A percentile compares a stretch with the other conserved stretches of the same genome.
These are phyloP conservation scores for Trypanosoma vivax DNA, from an alignment of 208 protist species.

Conservation along the genomic window DNA sequence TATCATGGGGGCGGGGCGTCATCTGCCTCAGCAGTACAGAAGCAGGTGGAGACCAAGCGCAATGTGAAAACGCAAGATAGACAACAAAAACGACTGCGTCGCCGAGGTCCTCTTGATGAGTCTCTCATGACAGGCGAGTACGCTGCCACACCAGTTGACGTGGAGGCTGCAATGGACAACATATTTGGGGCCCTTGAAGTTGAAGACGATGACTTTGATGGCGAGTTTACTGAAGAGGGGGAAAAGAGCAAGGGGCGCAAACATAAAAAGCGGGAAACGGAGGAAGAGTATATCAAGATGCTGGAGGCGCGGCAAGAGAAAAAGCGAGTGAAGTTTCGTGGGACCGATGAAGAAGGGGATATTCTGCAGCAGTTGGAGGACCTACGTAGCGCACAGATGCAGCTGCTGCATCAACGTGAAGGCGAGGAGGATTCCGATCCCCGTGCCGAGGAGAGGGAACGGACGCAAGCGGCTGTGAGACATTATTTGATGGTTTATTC, in stretches of 20 bases:
- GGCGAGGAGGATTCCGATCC: slow-evolving; percentile 12
- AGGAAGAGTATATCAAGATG: slow-evolving; percentile 69
- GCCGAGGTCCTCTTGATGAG: slow-evolving; percentile 64
- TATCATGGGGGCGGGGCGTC: slow-evolving; percentile 6
- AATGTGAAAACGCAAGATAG: not conserved
- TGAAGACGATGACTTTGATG: slow-evolving; percentile 60
- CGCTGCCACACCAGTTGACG: slow-evolving; percentile 45
- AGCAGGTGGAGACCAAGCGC: too few species aligned
- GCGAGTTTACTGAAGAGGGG: slow-evolving; percentile 7
- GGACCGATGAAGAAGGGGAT: slow-evolving; percentile 16
- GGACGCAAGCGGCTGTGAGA: slow-evolving; percentile 32
- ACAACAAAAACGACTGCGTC: slow-evolving; percentile 34
- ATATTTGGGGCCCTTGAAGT: slow-evolving; percentile 76
- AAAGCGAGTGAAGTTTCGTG: slow-evolving; percentile 6
- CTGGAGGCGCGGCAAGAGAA: slow-evolving; percentile 39
- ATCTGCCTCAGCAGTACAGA: too few species aligned
- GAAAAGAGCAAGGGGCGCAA: not conserved
- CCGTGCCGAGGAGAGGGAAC: slow-evolving; percentile 15
- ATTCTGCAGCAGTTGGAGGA: slow-evolving; percentile 44
- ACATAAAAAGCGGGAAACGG: slow-evolving; percentile 22
- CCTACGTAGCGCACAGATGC: slow-evolving; percentile 27
- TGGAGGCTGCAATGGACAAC: slow-evolving; percentile 59
- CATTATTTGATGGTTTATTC: slow-evolving; percentile 69
- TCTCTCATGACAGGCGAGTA: slow-evolving; percentile 57
- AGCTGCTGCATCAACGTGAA: slow-evolving; percentile 18